Evolutionary conservation across 768 basidiomycete species (phyloP), one percentile per base, ranked within the genome.

Genomic region (Leccinum uliginosum): DNA sequence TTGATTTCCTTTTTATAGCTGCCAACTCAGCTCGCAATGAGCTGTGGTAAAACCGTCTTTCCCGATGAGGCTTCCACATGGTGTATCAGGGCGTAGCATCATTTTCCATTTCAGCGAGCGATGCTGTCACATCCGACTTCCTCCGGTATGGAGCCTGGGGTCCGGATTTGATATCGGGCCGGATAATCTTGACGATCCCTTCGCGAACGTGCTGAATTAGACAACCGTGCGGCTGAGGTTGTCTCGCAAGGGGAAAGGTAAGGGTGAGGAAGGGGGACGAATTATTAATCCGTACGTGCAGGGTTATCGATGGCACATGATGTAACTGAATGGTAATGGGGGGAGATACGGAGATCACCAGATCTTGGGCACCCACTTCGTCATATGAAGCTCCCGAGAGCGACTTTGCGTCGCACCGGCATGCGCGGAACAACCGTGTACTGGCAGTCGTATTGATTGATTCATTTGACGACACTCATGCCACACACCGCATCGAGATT

Each of bases 171-270:
- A 53, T 48, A 48, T 58, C 69, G 69, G 69, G 12, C 69, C 67
- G 69, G 61, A 43, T 59, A 56, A 59, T 56, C 67, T 60, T 69
- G 70, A 66, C 69, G 67, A 70, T 70, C 69, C 57, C 70, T 67
- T 68, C 67, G 63, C 65, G 68, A 68, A 67, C 24, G 54, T 14
- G 54, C 54, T 47, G 53, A 44, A 59, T 63, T 59, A 54, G 67
- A 59, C 61, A 67, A 56, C 29, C 44, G 54, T 45, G 53, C 47
- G 55, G 57, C 51, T 58, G 61, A 56, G 10, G 59, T 21, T 21
- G 19, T 44, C 51, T 68, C 59, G 47, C 55, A 60, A 64, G 59
- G 40, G 40, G 40, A 43, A 43, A 10, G 38, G n/a, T 19, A 40
- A 19, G 40, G 40, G 40, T 11, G 5, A 43, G 40, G 40, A 43